Conservation (phyloP, 2,329 filamentous ascomycete genomes). For the Aspergillus novoparasiticus region DNA sequence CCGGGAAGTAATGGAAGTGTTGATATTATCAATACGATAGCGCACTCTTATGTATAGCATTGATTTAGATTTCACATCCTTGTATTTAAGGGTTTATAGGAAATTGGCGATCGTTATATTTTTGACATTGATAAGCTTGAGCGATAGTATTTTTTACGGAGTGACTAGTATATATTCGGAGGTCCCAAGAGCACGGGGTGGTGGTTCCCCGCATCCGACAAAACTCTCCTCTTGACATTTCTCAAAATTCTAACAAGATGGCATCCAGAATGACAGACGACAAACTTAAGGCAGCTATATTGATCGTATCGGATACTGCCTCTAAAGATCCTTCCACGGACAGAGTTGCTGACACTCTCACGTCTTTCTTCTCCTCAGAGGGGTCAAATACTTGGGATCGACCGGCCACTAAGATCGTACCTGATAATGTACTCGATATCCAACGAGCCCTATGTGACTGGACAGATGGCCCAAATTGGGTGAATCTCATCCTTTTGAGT, state of each 20-base stretch:
- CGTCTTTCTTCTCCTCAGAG: constrained; percentile 63
- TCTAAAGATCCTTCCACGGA: constrained; percentile 78
- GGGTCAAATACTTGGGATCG: constrained; percentile 73
- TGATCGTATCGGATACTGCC: constrained; percentile 91
- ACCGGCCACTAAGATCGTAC: constrained; percentile 70
- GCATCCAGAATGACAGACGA: constrained; percentile 31
- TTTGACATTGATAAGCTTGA: neutral
- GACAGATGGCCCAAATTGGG: constrained; percentile 65
- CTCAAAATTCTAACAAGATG: constrained; percentile 10
- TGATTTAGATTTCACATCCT: neutral
- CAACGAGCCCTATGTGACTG: constrained; percentile 72
- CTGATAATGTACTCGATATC: constrained; percentile 75
- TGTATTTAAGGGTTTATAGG: neutral
- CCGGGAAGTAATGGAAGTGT: constrained; percentile 19
- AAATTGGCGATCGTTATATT: neutral
- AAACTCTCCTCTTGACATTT: constrained; percentile 8
- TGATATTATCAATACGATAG: constrained; percentile 8
- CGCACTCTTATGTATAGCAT: neutral
- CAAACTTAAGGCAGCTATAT: constrained; percentile 70
- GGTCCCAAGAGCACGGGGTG: neutral
- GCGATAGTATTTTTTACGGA: neutral
- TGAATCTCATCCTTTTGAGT: constrained; percentile 81
- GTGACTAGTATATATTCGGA: neutral
- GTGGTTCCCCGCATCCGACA: constrained; percentile 7
- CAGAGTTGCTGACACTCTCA: constrained; percentile 67